These are phyloP conservation scores for Coemansia guatemalensis DNA, from an alignment of 192 early-diverging fungal genomes.

Conservation along the genomic window DNA sequence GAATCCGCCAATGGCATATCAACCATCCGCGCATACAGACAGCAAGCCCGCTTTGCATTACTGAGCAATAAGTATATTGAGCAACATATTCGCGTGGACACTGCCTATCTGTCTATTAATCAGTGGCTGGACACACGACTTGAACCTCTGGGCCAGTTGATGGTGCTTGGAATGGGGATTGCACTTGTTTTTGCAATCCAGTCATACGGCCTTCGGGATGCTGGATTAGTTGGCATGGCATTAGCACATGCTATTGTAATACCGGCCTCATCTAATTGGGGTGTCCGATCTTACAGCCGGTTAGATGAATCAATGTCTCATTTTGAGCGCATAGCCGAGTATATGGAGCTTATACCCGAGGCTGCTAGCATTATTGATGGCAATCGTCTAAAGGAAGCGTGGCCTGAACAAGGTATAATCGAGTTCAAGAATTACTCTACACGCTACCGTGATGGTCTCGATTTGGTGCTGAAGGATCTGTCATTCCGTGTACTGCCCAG, in stretches of 20 bases:
- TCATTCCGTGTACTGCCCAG: too few relatives aligned
- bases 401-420: too few relatives aligned
- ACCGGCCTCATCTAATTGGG: neutral
- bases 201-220: neutral
- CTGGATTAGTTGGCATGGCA: slow-evolving; percentile 8
- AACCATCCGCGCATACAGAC: slow-evolving; percentile 6
- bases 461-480: too few relatives aligned
- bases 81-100: neutral
- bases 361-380: neutral
- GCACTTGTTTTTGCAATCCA: neutral
- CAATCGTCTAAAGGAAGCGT: too few relatives aligned
- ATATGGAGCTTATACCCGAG: neutral
- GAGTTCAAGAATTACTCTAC: too few relatives aligned
- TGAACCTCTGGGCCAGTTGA: neutral
- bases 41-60: slow-evolving; percentile 5
- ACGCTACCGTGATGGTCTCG: too few relatives aligned
- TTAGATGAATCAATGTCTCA: slow-evolving; percentile 3
- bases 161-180: neutral
- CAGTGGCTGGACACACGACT: neutral
- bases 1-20: slow-evolving; percentile 1
- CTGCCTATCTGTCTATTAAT: neutral
- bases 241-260: neutral
- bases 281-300: neutral
- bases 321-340: slow-evolving; percentile 8
- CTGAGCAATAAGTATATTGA: neutral